A percentile compares a stretch with the other conserved stretches of the same genome.
Conservation (phyloP, 305 asterid genomes). For the Solanum hybrid region DNA sequence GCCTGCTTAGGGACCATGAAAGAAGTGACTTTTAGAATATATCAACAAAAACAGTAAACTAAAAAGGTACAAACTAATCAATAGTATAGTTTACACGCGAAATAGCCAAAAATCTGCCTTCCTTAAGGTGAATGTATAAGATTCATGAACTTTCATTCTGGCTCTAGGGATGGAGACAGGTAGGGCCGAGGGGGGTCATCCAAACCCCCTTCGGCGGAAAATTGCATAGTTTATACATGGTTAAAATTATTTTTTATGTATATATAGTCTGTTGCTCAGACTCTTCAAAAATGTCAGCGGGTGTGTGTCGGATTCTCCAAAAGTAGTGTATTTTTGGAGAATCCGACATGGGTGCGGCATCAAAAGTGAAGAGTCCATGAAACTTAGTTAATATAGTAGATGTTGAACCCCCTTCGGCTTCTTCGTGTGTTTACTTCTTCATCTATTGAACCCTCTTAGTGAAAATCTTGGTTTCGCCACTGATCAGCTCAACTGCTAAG, state of each 20-base stretch:
- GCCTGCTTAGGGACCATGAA: slow-evolving; percentile 34
- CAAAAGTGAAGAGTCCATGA: too few relatives aligned
- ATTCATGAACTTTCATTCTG: not conserved
- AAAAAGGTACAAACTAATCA: not conserved
- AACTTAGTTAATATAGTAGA: not conserved
- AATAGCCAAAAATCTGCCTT: not conserved
- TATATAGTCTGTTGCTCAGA: not conserved
- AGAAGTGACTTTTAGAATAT: slow-evolving; percentile 2
- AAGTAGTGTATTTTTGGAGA: too few relatives aligned
- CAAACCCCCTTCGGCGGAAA: not conserved
- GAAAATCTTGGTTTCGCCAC: not conserved
- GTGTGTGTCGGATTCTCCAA: too few relatives aligned
- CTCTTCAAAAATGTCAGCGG: too few relatives aligned
- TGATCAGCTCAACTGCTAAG: not conserved
- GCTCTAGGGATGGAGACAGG: not conserved
- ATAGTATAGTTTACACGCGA: not conserved
- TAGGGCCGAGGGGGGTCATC: not conserved
- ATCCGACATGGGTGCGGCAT: too few relatives aligned
- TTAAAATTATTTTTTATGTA: not conserved
- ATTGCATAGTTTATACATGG: not conserved
- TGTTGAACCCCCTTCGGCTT: not conserved
- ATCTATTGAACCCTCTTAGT: not conserved
- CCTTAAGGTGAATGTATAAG: not conserved
- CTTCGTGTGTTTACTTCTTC: not conserved
- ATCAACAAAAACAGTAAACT: not conserved